Base-by-base conservation (phyloP, 139 green algal genomes). In the Chlorella sorokiniana region DNA sequence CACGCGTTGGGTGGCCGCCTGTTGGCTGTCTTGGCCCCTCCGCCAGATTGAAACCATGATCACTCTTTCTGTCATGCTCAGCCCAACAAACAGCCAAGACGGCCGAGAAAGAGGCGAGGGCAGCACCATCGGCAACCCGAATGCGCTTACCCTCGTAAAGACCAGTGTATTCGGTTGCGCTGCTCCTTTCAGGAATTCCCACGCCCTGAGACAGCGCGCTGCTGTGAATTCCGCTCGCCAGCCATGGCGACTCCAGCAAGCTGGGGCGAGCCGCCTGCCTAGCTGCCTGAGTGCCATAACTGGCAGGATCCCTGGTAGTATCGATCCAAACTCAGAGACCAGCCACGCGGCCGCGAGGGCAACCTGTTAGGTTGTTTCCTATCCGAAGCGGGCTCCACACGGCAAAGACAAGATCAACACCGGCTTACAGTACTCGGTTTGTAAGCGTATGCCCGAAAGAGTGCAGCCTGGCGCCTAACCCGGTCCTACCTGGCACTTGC, bases 211-310 rank as follows among this genome's bases (percentile, higher is more conserved):
- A 23, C 4, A 38, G 35, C 16, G 82, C 27, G 82, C 82, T 86
- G 45, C 20, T 86, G 78, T 86, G 82, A 18, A 86, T 37, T 9
- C 52, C 54, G 18, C n/a, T 41, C 8, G 48, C 45, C 35, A n/a
- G 3, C 40, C 14, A n/a, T 10, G 25, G 20, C 59, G 22, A 31
- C 25, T 56, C 14, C 48, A 56, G 16, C 56, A 65, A 22, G 18
- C 56, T 65, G 56, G 56, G 56, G 61, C 52, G 35, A 42, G 41
- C 33, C 25, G 61, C 3, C 29, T 45, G 59, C 45, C 20, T 42
- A 29, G 31, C 22, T 29, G 56, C 56, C 56, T 16, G 6, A 65
- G 56, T 6, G 56, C 29, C 56, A 65, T 65, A 16, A 22, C 56
- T 6, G 16, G 16, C 18, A 6, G n/a, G 6, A 10, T 16, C 56